A percentile compares a stretch with the other conserved stretches of the same genome.
phyloP scores from a whole-genome alignment of 2,329 filamentous ascomycete genomes.

The Venturiaceae sp. region DNA sequence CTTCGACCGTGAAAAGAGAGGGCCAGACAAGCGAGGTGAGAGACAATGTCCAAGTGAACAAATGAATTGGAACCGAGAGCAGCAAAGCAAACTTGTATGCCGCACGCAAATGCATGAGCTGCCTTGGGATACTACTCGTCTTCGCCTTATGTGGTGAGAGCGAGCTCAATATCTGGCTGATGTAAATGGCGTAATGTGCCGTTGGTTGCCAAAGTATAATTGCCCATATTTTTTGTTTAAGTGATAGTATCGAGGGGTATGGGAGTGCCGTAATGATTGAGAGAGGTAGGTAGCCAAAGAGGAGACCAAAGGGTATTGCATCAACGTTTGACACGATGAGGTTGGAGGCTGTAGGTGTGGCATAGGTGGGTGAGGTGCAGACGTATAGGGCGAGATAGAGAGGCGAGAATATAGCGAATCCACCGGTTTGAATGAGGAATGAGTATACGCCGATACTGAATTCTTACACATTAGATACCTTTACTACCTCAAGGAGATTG shows the following conservation, averaged over 20 bases:
- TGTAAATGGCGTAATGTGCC: constrained; percentile 1
- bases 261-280: neutral
- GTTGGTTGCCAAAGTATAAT: constrained; percentile 1
- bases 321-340: neutral
- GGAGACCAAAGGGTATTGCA: constrained; percentile 2
- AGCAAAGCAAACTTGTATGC: constrained; percentile 3
- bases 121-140: neutral
- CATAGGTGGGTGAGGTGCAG: neutral
- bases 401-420: neutral
- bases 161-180: neutral
- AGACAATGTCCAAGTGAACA: neutral
- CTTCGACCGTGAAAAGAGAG: neutral
- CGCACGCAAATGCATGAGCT: neutral
- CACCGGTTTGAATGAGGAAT: constrained; percentile 1
- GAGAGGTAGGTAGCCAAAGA: neutral
- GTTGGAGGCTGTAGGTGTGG: neutral
- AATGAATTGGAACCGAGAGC: neutral
- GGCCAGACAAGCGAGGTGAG: neutral
- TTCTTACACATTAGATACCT: neutral
- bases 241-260: neutral
- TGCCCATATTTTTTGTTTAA: neutral
- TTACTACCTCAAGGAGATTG: neutral
- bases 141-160: neutral
- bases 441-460: neutral
- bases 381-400: neutral